Evolutionary conservation across 176 grass and related monocot genomes (phyloP).

Genomic region (Lolium rigidum): DNA sequence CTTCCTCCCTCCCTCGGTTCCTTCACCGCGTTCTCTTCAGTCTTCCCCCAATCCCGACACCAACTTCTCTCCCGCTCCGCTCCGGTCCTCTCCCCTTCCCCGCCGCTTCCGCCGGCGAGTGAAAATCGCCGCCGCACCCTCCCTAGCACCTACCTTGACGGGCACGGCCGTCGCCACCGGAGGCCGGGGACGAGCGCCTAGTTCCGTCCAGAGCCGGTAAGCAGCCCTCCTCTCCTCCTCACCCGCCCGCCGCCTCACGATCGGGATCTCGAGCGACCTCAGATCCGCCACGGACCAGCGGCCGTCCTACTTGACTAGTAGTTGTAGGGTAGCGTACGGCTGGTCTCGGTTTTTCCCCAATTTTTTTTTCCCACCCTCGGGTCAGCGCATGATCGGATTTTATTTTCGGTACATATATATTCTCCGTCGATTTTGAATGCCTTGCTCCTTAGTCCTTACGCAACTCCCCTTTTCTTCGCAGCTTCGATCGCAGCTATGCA

Average conservation of each 20-base stretch:
- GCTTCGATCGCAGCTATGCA: conserved; percentile 55
- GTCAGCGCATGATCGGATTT: background rate
- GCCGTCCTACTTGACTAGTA: background rate
- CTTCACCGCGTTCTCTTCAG: background rate
- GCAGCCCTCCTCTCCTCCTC: background rate
- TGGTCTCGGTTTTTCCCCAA: background rate
- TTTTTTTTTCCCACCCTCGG: background rate
- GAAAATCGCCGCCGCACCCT: background rate
- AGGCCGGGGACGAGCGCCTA: background rate
- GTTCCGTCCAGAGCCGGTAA: conserved; percentile 32
- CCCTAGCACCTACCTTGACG: background rate
- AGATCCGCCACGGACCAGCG: conserved; percentile 29
- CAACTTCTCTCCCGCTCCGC: background rate
- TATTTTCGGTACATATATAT: background rate
- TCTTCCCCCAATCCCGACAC: conserved; percentile 10
- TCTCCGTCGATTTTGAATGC: background rate
- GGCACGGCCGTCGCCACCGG: conserved; percentile 25
- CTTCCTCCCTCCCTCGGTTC: background rate
- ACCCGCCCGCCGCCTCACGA: background rate
- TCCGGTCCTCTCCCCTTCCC: background rate
- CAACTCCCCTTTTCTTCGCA: background rate
- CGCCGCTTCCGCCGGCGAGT: background rate
- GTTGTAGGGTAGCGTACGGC: background rate
- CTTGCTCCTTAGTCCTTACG: background rate
- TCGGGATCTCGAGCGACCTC: background rate